phyloP scores from a whole-genome alignment of 352 stramenopile genomes.

The Nothophytophthora sp. region DNA sequence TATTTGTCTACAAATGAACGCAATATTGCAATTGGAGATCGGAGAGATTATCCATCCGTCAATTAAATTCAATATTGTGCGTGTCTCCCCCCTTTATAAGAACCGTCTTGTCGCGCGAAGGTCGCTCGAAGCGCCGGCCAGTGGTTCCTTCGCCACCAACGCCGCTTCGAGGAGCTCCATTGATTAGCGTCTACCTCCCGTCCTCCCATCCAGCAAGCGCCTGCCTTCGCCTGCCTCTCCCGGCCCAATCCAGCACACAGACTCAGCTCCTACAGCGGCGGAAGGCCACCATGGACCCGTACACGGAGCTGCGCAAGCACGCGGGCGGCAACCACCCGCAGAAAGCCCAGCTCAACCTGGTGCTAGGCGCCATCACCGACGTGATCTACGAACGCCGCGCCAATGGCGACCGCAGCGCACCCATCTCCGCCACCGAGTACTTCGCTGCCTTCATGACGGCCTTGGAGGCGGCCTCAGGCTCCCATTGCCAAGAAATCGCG shows the following conservation, averaged over 20 bases:
- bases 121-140: slow-evolving; percentile 38
- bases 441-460: slow-evolving; percentile 89
- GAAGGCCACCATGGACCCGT: slow-evolving; percentile 59
- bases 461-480: slow-evolving; percentile 68
- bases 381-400: slow-evolving; percentile 80
- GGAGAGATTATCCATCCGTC: too few relatives aligned
- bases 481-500: slow-evolving; percentile 78
- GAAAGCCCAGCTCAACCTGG: slow-evolving; percentile 83
- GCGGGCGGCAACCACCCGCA: slow-evolving; percentile 74
- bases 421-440: slow-evolving; percentile 84
- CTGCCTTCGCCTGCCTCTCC: slow-evolving; percentile 12
- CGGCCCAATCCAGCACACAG: neutral
- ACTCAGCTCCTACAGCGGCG: slow-evolving; percentile 2
- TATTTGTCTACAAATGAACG: too few relatives aligned
- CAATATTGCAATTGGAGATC: too few relatives aligned
- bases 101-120: slow-evolving; percentile 47
- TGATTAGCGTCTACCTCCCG: slow-evolving; percentile 28
- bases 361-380: slow-evolving; percentile 80
- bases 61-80: too few relatives aligned
- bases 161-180: slow-evolving; percentile 25
- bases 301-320: slow-evolving; percentile 80
- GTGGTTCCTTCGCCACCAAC: slow-evolving; percentile 32
- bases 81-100: too few relatives aligned
- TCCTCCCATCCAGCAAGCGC: slow-evolving; percentile 5
- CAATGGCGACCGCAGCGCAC: slow-evolving; percentile 12